Evolutionary conservation across 495 filamentous ascomycete species (phyloP).

Genomic region (Patellaria atrata): DNA sequence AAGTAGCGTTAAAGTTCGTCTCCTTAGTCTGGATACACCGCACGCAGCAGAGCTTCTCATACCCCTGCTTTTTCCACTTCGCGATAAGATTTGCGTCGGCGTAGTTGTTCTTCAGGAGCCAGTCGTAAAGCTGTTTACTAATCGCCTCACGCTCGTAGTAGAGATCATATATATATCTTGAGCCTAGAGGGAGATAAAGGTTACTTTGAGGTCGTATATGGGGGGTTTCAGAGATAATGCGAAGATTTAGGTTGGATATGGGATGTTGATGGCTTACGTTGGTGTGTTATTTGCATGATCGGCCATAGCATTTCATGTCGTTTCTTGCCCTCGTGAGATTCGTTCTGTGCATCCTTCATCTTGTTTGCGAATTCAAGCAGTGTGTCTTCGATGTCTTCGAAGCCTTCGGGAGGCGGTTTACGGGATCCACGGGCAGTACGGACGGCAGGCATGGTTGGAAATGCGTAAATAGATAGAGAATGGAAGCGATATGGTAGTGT

Average conservation of each 20-base stretch:
- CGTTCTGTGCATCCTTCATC: constrained; percentile 95
- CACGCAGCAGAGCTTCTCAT: constrained; percentile 95
- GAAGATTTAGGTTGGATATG: neutral
- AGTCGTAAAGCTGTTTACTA: constrained; percentile 80
- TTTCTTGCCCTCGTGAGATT: constrained; percentile 58
- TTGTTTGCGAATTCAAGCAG: constrained; percentile 91
- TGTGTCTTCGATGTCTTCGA: constrained; percentile 93
- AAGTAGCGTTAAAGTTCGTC: constrained; percentile 96
- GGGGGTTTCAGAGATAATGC: no score
- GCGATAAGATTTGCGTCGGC: constrained; percentile 90
- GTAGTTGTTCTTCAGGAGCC: constrained; percentile 91
- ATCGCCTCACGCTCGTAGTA: constrained; percentile 98
- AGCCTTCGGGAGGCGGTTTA: constrained; percentile 89
- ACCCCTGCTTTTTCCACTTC: constrained; percentile 99
- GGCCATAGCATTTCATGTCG: constrained; percentile 88
- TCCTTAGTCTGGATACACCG: constrained; percentile 98
- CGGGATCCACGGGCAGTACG: constrained; percentile 52
- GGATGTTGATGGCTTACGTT: constrained; percentile 42
- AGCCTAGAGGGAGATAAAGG: constrained; percentile 33
- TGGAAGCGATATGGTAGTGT: neutral
- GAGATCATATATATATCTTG: constrained; percentile 88
- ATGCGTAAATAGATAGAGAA: no score
- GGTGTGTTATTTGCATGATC: constrained; percentile 93
- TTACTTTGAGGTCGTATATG: no score
- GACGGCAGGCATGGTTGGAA: constrained; percentile 73